Conservation (phyloP, 106 monocot genomes). For the Allium sativum region DNA sequence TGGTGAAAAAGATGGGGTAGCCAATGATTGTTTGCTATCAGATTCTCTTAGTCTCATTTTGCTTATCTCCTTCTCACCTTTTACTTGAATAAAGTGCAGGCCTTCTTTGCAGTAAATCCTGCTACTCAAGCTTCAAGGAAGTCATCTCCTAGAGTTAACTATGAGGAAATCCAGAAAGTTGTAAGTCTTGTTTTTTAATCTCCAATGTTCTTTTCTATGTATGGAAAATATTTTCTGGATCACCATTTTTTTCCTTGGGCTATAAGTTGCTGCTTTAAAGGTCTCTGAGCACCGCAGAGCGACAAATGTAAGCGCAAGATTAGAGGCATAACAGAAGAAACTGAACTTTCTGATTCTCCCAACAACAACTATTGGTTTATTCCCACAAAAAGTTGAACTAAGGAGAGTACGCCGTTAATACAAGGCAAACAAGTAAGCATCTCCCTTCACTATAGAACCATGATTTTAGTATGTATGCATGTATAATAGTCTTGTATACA, state of each 20-base stretch:
- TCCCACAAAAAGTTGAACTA: constrained; percentile 11
- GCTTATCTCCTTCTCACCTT: not conserved
- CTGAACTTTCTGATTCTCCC: constrained; percentile 10
- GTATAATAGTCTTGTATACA: no score
- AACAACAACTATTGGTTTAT: constrained; percentile 14
- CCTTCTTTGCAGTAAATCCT: constrained; percentile 13
- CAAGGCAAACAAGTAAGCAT: constrained; percentile 13
- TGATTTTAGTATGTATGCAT: not conserved
- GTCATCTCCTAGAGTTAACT: constrained; percentile 19
- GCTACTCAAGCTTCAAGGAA: constrained; percentile 20
- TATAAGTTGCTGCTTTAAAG: constrained; percentile 9
- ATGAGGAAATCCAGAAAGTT: constrained; percentile 21
- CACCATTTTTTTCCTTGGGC: not conserved
- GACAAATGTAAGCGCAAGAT: constrained; percentile 11
- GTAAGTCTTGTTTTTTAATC: not conserved
- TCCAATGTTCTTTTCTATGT: not conserved
- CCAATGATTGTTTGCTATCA: not conserved
- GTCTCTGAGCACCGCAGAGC: constrained; percentile 11
- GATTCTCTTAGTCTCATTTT: not conserved
- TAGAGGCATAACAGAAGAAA: constrained; percentile 12
- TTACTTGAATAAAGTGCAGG: not conserved
- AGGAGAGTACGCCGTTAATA: constrained; percentile 11
- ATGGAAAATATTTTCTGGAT: no score
- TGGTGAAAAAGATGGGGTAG: constrained; percentile 14
- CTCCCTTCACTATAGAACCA: no score